Evolutionary conservation across 208 protist genomes (phyloP), one percentile per base, ranked within the genome.

Genomic region (Novymonas esmeraldas): DNA sequence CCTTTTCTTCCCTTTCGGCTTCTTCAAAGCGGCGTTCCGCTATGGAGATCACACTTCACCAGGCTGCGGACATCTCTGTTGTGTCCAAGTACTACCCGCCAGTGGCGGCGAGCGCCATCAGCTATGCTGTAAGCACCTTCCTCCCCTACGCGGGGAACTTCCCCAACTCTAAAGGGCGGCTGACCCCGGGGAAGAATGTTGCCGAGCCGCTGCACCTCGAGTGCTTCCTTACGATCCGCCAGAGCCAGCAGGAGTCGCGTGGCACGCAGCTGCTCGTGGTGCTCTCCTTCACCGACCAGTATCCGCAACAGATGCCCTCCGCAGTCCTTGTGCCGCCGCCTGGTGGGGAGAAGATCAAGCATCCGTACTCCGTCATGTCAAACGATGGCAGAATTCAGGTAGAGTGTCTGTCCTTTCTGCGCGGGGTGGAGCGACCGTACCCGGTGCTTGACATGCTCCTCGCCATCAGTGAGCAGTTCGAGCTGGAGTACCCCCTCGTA

Each of bases 391-490:
- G 61, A 9, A 73, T 94, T 7, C 71, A 82, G 36, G 52, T 94
- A 14, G 70, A 78, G 45, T 78, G 78, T 44, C 70, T 90, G 31
- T 72, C 68, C 11, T 79, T 86, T n/a, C 55, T 94, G 29, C 79
- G 76, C 18, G 79, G 78, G 2, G 59, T 78, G 29, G 68, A 67
- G 57, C 76, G 78, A 0, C 88, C 88, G 24, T 94, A 81, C 48
- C 72, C 85, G 14, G 44, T 94, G 28, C 54, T 89, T 1, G 82
- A 89, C 36, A 76, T 92, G 11, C 79, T 94, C 0, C 60, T 91
- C 9, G 89, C 82, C 10, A 70, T 94, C 3, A 85, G 68, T 14
- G 85, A 91, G 54, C 78, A 91, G 72, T 90, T 94, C 61, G 80
- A 90, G 54, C 48, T 81, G 0, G 82, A 94, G 71, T 91, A 82